Percentiles rank a stretch among this genome's conserved stretches.
These are phyloP conservation scores for Pezicula rhizophila DNA, from an alignment of 2,329 filamentous ascomycete species.

Conservation along the genomic window DNA sequence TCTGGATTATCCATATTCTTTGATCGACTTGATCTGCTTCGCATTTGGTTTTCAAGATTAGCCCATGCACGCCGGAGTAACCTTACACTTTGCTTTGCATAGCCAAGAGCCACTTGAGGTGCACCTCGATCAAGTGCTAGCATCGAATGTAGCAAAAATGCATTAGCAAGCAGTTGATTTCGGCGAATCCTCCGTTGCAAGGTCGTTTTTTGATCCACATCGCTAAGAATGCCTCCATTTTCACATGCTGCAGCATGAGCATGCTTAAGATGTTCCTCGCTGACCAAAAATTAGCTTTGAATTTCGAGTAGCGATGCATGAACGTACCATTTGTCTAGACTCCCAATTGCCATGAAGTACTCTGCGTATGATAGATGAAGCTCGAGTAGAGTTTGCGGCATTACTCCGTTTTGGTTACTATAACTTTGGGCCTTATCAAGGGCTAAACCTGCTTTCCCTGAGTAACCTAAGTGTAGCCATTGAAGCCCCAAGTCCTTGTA, in stretches of 20 bases:
- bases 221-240: constrained; percentile 15
- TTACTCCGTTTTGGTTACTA: constrained; percentile 32
- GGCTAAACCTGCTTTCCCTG: constrained; percentile 47
- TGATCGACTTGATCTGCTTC: constrained; percentile 3
- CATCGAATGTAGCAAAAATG: constrained; percentile 28
- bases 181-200: constrained; percentile 17
- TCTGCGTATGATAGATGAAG: constrained; percentile 71
- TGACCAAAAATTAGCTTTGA: constrained; percentile 14
- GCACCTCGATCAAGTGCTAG: constrained; percentile 39
- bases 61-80: constrained; percentile 34
- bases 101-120: constrained; percentile 49
- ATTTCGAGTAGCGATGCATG: constrained; percentile 15
- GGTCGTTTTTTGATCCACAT: constrained; percentile 8
- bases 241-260: constrained; percentile 21
- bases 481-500: constrained; percentile 40
- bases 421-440: constrained; percentile 54
- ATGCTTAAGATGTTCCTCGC: constrained; percentile 22
- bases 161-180: constrained; percentile 29
- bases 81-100: constrained; percentile 52
- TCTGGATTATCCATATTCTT: constrained; percentile 6
- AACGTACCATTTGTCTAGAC: constrained; percentile 52
- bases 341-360: constrained; percentile 63
- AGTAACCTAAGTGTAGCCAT: constrained; percentile 54
- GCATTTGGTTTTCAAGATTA: constrained; percentile 24
- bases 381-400: constrained; percentile 40